phyloP scores from a whole-genome alignment of 257 asterid genomes.

The Hygrophila difformis region DNA sequence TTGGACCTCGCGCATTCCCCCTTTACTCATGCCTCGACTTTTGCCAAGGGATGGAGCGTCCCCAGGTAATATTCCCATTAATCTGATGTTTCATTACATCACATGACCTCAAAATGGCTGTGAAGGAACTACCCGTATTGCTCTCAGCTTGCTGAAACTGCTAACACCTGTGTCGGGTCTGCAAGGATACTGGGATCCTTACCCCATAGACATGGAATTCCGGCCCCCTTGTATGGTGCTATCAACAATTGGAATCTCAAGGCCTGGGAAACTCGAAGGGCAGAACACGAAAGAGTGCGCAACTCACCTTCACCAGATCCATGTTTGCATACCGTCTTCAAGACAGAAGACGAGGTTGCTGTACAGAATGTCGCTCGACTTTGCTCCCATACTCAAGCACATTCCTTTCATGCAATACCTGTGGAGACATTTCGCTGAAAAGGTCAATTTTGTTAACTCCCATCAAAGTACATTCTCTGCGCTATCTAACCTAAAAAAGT shows the following conservation, averaged over 20 bases:
- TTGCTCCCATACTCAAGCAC: slow-evolving; percentile 78
- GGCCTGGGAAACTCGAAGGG: slow-evolving; percentile 88
- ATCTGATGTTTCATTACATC: not conserved
- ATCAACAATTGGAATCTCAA: slow-evolving; percentile 88
- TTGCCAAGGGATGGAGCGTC: slow-evolving; percentile 94
- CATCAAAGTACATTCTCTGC: not conserved
- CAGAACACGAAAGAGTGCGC: slow-evolving; percentile 66
- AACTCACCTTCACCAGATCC: slow-evolving; percentile 95
- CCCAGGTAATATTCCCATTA: slow-evolving; percentile 43
- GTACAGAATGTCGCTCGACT: slow-evolving; percentile 97
- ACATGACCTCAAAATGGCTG: not conserved
- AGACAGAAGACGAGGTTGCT: slow-evolving; percentile 77
- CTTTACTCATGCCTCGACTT: slow-evolving; percentile 89
- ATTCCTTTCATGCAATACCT: slow-evolving; percentile 69
- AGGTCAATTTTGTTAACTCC: slow-evolving; percentile 29
- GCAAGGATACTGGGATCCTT: slow-evolving; percentile 97
- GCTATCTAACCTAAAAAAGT: not conserved
- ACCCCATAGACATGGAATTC: slow-evolving; percentile 95
- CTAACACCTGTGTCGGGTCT: slow-evolving; percentile 73
- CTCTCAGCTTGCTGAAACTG: slow-evolving; percentile 84
- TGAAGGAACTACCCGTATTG: not conserved
- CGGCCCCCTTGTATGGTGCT: slow-evolving; percentile 87
- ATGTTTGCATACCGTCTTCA: slow-evolving; percentile 84
- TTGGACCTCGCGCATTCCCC: slow-evolving; percentile 99
- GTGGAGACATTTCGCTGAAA: slow-evolving; percentile 91